Evolutionary conservation across 2,329 filamentous ascomycete genomes (phyloP), one percentile per base, ranked within the genome.

Genomic region (Fusarium sp.): DNA sequence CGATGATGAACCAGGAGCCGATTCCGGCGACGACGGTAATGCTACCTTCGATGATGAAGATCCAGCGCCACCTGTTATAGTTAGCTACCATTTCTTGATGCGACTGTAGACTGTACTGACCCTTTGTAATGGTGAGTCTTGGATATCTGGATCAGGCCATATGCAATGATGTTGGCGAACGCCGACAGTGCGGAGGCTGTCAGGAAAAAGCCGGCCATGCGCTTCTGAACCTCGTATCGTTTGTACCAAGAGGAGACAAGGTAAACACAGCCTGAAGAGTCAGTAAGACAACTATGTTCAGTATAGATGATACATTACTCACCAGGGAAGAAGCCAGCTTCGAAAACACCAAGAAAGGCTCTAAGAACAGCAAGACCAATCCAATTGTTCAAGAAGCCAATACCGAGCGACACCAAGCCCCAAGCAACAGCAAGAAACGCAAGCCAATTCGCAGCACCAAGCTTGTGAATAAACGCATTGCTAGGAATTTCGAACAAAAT

Each of bases 291-390:
- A 7, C 2, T 2, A 12, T 12, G 2, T 2, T 22, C 16, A 3
- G 2, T 3, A 2, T 8, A 2, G 6, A 41, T 2, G 2, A 10
- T n/a, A n/a, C n/a, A 3, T 4, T 3, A 41, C 8, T 5, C 5
- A 65, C 67, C 67, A 18, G 67, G 68, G 2, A 71, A 71, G 46
- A 71, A 71, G 0, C 68, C 67, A 10, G 63, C 69, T 15, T 72
- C 69, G 16, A 72, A 67, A 1, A 70, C 20, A n/a, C 66, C 55
- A 2, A 72, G 53, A 5, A 72, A 16, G 0, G 63, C 30, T 16
- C 68, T 59, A 8, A 68, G 20, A 2, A 53, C 55, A 20, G 67
- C 67, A 2, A 71, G 58, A 0, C 67, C 67, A 4, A 52, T 30
- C 67, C 67, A 70, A 4, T 47, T 68, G 5, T 62, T 38, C 0